These are phyloP conservation scores for Carpinus fangiana DNA, from an alignment of 306 rosid species.

Conservation along the genomic window DNA sequence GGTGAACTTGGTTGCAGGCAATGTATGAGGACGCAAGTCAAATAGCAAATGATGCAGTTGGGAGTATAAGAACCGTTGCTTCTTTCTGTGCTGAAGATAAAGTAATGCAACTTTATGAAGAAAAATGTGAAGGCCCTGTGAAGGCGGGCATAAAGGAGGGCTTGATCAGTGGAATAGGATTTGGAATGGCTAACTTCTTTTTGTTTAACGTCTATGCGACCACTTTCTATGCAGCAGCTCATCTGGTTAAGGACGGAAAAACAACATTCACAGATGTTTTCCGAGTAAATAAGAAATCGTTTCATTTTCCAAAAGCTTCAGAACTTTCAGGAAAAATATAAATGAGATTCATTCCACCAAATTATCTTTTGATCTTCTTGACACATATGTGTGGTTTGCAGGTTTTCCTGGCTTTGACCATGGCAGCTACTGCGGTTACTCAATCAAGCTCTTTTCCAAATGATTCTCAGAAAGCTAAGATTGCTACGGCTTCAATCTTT, in stretches of 20 bases:
- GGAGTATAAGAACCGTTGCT: conserved; percentile 88
- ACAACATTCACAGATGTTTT: conserved; percentile 62
- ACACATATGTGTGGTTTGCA: conserved; percentile 27
- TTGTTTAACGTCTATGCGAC: conserved; percentile 66
- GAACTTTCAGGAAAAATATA: background rate
- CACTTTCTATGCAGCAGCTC: conserved; percentile 81
- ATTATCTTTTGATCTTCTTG: background rate
- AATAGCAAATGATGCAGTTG: conserved; percentile 88
- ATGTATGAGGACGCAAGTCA: conserved; percentile 94
- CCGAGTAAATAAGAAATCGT: conserved; percentile 36
- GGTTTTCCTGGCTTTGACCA: conserved; percentile 86
- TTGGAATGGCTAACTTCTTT: conserved; percentile 70
- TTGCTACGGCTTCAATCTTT: conserved; percentile 65
- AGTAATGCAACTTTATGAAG: conserved; percentile 75
- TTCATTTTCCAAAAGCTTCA: background rate
- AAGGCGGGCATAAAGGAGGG: conserved; percentile 70
- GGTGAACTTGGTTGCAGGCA: conserved; percentile 44
- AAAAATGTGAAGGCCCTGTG: conserved; percentile 83
- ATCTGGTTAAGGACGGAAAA: conserved; percentile 47
- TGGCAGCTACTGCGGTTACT: conserved; percentile 77
- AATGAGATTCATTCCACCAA: background rate
- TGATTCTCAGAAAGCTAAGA: conserved; percentile 66
- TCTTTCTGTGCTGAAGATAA: conserved; percentile 89
- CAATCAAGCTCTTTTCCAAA: conserved; percentile 57
- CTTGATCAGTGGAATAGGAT: conserved; percentile 80